Base-by-base conservation (phyloP, 352 stramenopile species). In the Globisporangium rhizosaccharum region DNA sequence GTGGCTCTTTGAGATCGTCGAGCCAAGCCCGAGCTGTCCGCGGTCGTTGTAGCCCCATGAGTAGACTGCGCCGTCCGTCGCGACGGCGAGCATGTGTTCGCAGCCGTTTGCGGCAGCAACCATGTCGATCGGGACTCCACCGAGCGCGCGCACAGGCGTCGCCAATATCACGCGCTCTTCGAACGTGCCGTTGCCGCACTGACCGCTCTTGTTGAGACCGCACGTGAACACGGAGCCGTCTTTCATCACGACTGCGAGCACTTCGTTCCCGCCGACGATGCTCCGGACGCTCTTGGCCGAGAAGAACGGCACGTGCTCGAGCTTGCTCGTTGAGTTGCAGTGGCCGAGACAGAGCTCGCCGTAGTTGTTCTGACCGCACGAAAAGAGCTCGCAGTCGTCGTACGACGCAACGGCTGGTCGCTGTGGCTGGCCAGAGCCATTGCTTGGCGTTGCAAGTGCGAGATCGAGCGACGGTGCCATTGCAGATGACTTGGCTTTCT, bases 281-380 rank as follows among this genome's bases (percentile, higher is more conserved):
- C 85, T 73, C 37, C 82, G 80, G 39, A 90, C 63, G 30, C 65
- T 85, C 60, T 93, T 93, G 14, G 80, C 69, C 15, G 85, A 93
- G 53, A 93, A 95, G 42, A 91, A 88, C 10, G 83, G 79, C 10
- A 93, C 85, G 51, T 88, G 83, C 59, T 95, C 85, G 18, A 95
- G 66, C 36, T 95, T 93, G 51, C 76, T 92, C 1, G 85, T 92
- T 0, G 84, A 92, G 57, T 95, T 93, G 62, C 85, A 95, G 52
- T 96, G 83, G 0, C 87, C 87, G 20, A 94, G 70, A 44, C 85
- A 91, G 4, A 96, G 67, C 53, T 96, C 87, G 11, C 87, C 87
- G 55, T 96, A 96, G 59, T 94, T 96, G 64, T 96, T 96, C 70
- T 96, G 87, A 0, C 87, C 87, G 36, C 85, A 96, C 0, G 86